Base-by-base conservation (phyloP, 495 filamentous ascomycete genomes). In the Lepraria neglecta region DNA sequence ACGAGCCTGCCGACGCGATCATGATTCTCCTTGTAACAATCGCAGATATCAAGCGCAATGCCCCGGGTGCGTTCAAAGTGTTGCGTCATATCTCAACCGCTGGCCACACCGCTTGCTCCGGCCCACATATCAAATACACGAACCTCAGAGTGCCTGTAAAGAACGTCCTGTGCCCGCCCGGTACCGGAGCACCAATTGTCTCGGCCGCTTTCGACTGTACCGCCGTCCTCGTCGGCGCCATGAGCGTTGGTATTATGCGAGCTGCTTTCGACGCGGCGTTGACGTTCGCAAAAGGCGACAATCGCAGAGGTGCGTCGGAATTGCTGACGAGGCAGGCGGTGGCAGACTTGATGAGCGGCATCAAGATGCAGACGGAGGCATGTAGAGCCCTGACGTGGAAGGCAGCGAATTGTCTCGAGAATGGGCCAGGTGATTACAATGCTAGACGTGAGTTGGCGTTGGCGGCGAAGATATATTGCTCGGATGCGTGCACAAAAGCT, bases 311-410 rank as follows among this genome's bases (percentile, higher is more conserved):
- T 6, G 72, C 67, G 4, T 65, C 71, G 35, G 69, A 72, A n/a
- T 59, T 83, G 38, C 62, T 82, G 19, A 68, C 74, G 53, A 69
- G 76, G 10, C 80, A 82, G 65, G 73, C 74, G 17, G 74, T 81
- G 17, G 75, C 79, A 15, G 80, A 82, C 65, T 60, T 80, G 51
- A 58, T 83, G 50, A 78, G 76, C 27, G 73, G 75, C 19, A 72
- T 82, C 59, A 83, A 83, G 70, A 82, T 81, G 71, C 71, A 74
- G 64, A 71, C 74, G 5, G 81, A 84, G 58, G 76, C 81, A 0
- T 71, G 73, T n/a, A 70, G 80, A 51, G 66, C 72, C 7, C 48
- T 84, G 59, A 78, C 75, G 0, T 82, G 79, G 79, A 83, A 82
- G 66, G 79, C 78, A 1, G 68, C 73, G 0, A 60, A 76, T 58